Evolutionary conservation across 805 yeast genomes (phyloP).

Genomic region (Scheffersomyces amazonensis): DNA sequence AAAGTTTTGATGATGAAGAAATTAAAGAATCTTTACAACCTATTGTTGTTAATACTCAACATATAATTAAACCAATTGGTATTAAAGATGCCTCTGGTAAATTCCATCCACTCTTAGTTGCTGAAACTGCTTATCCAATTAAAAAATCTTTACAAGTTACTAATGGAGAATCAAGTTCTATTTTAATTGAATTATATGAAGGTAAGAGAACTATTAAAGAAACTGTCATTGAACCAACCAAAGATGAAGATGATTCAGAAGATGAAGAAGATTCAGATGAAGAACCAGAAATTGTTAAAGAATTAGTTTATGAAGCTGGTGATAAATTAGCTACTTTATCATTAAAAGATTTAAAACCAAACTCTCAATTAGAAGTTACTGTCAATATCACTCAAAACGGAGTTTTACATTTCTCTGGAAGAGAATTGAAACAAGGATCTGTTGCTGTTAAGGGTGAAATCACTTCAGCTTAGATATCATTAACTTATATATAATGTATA

Average conservation of each 20-base stretch:
- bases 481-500: neutral
- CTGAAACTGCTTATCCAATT: slow-evolving; percentile 89
- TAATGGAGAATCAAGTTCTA: slow-evolving; percentile 56
- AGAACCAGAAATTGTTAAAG: slow-evolving; percentile 85
- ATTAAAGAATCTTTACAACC: slow-evolving; percentile 78
- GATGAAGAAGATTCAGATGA: slow-evolving; percentile 59
- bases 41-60: slow-evolving; percentile 84
- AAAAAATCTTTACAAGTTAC: slow-evolving; percentile 68
- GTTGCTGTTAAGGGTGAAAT: slow-evolving; percentile 57
- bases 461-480: slow-evolving; percentile 8
- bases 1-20: slow-evolving; percentile 80
- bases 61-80: slow-evolving; percentile 81
- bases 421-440: slow-evolving; percentile 61
- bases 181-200: slow-evolving; percentile 72
- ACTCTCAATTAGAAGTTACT: slow-evolving; percentile 65
- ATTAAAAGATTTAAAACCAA: slow-evolving; percentile 64
- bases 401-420: slow-evolving; percentile 60
- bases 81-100: slow-evolving; percentile 68
- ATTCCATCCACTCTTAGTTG: slow-evolving; percentile 70
- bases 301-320: slow-evolving; percentile 71
- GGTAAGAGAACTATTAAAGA: slow-evolving; percentile 83
- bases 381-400: slow-evolving; percentile 66
- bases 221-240: slow-evolving; percentile 70
- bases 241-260: slow-evolving; percentile 49
- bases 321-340: slow-evolving; percentile 75